A percentile compares a stretch with the other conserved stretches of the same genome.
These are phyloP conservation scores for Picea glauca DNA, from an alignment of 75 land plant species.

Conservation along the genomic window DNA sequence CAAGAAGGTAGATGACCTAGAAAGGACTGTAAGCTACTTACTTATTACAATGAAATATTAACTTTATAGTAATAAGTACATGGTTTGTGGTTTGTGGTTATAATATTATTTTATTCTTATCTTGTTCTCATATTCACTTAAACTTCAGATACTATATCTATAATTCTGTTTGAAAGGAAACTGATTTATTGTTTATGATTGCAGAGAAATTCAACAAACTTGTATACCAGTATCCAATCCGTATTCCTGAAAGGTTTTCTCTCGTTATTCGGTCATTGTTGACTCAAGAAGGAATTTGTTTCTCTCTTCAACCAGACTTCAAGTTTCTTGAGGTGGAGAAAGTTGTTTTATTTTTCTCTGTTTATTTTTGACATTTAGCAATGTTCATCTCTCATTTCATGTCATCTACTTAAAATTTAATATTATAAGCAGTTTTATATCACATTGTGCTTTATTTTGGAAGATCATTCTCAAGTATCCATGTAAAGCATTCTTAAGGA, in stretches of 20 bases:
- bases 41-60: too few relatives aligned
- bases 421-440: neutral
- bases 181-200: slow-evolving; percentile 10
- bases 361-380: neutral
- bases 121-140: too few relatives aligned
- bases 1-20: too few relatives aligned
- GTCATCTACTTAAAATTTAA: neutral
- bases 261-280: slow-evolving; percentile 94
- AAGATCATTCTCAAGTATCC: neutral
- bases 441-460: neutral
- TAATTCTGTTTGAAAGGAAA: neutral
- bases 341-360: too few relatives aligned
- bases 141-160: neutral
- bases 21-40: too few relatives aligned
- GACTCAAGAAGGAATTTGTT: slow-evolving; percentile 98
- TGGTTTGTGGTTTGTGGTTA: too few relatives aligned
- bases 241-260: slow-evolving; percentile 96
- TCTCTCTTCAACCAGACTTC: slow-evolving; percentile 83
- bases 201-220: slow-evolving; percentile 92
- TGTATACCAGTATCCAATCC: slow-evolving; percentile 96
- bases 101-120: too few relatives aligned
- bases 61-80: too few relatives aligned
- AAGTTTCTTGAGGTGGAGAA: slow-evolving; percentile 93
- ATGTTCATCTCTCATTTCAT: neutral
- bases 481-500: neutral